Percentiles rank a stretch among this genome's conserved stretches.
Conservation (phyloP, 2,329 filamentous ascomycete genomes). For the Xylariaceae sp. region DNA sequence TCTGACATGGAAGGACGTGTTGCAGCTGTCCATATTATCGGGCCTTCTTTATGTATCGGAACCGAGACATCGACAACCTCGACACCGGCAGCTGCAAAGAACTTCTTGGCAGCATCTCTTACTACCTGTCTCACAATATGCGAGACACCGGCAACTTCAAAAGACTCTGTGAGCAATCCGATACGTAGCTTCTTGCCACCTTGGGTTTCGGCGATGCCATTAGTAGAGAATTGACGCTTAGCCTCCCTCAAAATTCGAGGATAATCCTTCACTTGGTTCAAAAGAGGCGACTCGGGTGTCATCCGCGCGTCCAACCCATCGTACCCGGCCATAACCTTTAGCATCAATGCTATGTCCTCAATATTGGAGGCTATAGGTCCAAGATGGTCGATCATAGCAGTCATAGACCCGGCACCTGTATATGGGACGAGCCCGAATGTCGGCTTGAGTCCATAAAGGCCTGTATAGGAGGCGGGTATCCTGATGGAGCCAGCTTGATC, state of each 20-base stretch:
- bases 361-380: constrained; percentile 30
- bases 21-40: constrained; percentile 15
- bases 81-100: constrained; percentile 26
- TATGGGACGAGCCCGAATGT: constrained; percentile 33
- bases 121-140: constrained; percentile 22
- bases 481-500: constrained; percentile 35
- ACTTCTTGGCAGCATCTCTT: constrained; percentile 22
- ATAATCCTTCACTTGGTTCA: constrained; percentile 16
- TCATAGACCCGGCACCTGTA: constrained; percentile 29
- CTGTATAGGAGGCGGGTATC: constrained; percentile 28
- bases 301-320: not conserved
- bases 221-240: too few species aligned
- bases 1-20: not conserved
- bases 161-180: constrained; percentile 29
- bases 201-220: constrained; percentile 8
- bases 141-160: constrained; percentile 24
- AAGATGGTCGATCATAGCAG: constrained; percentile 29
- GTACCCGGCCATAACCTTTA: constrained; percentile 29
- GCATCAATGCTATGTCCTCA: constrained; percentile 28
- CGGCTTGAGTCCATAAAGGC: constrained; percentile 32
- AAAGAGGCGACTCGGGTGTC: not conserved
- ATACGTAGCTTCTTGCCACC: constrained; percentile 23
- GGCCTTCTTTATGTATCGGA: constrained; percentile 25
- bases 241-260: too few species aligned
- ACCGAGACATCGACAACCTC: constrained; percentile 27